Evolutionary conservation across 345 rosid species (phyloP).

Genomic region (Lumnitzera littorea): DNA sequence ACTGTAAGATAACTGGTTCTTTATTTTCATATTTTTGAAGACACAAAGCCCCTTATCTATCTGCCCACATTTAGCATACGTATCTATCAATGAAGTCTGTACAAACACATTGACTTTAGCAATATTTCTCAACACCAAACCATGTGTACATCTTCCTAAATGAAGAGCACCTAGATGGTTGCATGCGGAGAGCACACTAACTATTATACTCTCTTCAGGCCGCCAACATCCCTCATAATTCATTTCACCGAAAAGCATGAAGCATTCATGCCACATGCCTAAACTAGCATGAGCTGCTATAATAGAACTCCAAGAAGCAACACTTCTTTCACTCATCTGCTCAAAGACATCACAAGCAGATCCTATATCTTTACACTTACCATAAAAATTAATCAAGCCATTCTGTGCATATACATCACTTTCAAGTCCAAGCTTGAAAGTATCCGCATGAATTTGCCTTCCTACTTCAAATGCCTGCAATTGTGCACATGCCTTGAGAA

Average conservation of each 20-base stretch:
- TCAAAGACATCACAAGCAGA: constrained; percentile 19
- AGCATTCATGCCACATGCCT: constrained; percentile 27
- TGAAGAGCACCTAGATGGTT: constrained; percentile 34
- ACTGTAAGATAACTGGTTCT: constrained; percentile 24
- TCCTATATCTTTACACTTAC: constrained; percentile 26
- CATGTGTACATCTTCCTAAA: constrained; percentile 33
- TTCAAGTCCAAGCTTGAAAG: constrained; percentile 22
- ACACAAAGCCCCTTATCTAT: constrained; percentile 21
- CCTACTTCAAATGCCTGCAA: constrained; percentile 23
- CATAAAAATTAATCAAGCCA: constrained; percentile 34
- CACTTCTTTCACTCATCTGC: constrained; percentile 21
- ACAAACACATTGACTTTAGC: constrained; percentile 31
- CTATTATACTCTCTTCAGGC: constrained; percentile 37
- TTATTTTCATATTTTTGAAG: constrained; percentile 17
- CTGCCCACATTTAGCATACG: constrained; percentile 47
- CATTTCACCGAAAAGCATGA: constrained; percentile 26
- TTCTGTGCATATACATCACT: constrained; percentile 28
- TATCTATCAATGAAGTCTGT: constrained; percentile 43
- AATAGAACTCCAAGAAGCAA: constrained; percentile 38
- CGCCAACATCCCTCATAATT: constrained; percentile 14
- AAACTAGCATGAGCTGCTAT: constrained; percentile 31
- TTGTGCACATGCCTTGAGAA: constrained; percentile 32
- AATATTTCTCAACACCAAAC: constrained; percentile 26
- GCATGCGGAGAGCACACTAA: constrained; percentile 38
- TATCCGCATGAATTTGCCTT: constrained; percentile 29